Conservation (phyloP, 495 filamentous ascomycete species). For the Penicillium atrosanguineum region DNA sequence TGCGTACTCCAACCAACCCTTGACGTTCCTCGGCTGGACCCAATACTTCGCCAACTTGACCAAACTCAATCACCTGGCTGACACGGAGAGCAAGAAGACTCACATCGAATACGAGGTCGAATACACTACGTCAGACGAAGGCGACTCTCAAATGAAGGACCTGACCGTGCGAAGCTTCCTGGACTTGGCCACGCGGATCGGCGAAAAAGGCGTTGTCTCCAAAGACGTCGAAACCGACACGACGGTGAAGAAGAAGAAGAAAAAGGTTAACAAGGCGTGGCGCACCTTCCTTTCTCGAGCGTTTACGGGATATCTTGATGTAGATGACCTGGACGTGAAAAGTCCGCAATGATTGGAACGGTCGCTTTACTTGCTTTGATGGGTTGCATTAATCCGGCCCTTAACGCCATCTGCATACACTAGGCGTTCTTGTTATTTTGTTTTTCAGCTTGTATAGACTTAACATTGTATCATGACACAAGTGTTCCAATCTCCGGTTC, state of each 20-base stretch:
- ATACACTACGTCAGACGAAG: constrained; percentile 75
- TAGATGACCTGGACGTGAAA: constrained; percentile 51
- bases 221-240: constrained; percentile 15
- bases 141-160: constrained; percentile 69
- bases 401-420: not conserved
- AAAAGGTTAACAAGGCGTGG: constrained; percentile 57
- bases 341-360: not conserved
- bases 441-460: not conserved
- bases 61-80: constrained; percentile 68
- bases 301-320: constrained; percentile 69
- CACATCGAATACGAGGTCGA: constrained; percentile 77
- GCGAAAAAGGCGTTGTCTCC: constrained; percentile 43
- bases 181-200: constrained; percentile 75
- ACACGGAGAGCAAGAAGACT: constrained; percentile 32
- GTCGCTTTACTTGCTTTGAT: constrained; percentile 9
- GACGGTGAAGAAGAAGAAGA: constrained; percentile 44
- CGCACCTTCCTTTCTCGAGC: constrained; percentile 72
- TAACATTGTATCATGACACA: not conserved
- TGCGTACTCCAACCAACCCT: constrained; percentile 82
- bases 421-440: not conserved
- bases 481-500: not conserved
- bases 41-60: constrained; percentile 96
- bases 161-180: constrained; percentile 82
- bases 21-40: constrained; percentile 72
- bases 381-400: not conserved